Evolutionary conservation across 176 grass and related monocot genomes (phyloP).

Genomic region (Urochloa ruziziensis): DNA sequence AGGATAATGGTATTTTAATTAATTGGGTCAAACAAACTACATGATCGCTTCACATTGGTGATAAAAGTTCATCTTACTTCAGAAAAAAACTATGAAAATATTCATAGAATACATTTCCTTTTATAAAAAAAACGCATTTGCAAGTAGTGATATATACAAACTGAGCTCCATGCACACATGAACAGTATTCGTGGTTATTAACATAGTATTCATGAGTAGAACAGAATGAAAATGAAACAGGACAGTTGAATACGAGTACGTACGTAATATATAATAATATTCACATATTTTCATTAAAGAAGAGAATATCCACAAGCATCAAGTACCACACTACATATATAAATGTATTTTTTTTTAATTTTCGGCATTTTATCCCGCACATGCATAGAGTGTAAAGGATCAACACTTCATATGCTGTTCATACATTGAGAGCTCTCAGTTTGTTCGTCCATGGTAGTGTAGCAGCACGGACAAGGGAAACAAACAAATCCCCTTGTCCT

Average conservation of each 20-base stretch:
- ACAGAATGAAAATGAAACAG: neutral
- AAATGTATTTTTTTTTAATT: conserved; percentile 13
- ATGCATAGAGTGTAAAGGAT: conserved; percentile 31
- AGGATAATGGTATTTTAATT: neutral
- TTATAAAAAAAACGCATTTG: neutral
- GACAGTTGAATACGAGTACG: neutral
- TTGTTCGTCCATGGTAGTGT: conserved; percentile 40
- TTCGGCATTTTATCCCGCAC: conserved; percentile 17
- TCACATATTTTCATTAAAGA: conserved; percentile 25
- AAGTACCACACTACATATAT: conserved; percentile 8
- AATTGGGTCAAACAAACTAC: neutral
- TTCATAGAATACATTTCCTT: neutral
- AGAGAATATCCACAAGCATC: conserved; percentile 35
- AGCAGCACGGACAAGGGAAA: conserved; percentile 72
- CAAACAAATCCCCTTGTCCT: conserved; percentile 81
- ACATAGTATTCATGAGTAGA: neutral
- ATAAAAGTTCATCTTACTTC: neutral
- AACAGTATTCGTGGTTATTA: neutral
- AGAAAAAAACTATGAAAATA: neutral
- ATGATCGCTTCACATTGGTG: neutral
- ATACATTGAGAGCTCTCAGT: conserved; percentile 9
- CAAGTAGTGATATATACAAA: neutral
- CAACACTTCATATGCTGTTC: conserved; percentile 36
- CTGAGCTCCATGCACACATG: neutral
- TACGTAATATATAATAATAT: conserved; percentile 4